A percentile compares a stretch with the other conserved stretches of the same genome.
Evolutionary conservation across 164 flowering plant genomes (phyloP).

Genomic region (Warburgia ugandensis): DNA sequence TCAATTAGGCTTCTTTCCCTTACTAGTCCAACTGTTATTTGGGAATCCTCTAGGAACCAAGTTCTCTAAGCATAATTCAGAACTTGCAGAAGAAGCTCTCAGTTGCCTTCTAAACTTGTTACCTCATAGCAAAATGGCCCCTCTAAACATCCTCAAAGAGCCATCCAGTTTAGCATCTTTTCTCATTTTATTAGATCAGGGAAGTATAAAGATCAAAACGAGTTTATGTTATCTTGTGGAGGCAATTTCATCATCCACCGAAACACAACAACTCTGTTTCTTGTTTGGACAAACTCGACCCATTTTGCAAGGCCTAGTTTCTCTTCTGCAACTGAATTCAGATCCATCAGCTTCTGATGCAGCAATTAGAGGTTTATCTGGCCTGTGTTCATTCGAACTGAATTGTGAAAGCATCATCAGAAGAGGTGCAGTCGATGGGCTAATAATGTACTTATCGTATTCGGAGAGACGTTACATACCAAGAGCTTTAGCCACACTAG

Average conservation of each 20-base stretch:
- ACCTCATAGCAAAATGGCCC: constrained; percentile 21
- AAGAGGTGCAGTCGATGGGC: constrained; percentile 32
- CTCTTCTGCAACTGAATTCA: constrained; percentile 16
- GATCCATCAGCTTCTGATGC: constrained; percentile 26
- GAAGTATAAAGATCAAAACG: constrained; percentile 24
- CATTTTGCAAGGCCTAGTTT: constrained; percentile 18
- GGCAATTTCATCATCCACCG: constrained; percentile 26
- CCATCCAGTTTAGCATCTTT: constrained; percentile 25
- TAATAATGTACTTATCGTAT: constrained; percentile 26
- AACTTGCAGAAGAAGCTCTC: constrained; percentile 38
- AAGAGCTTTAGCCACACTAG: constrained; percentile 33
- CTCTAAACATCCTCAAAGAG: constrained; percentile 31
- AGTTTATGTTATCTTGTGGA: constrained; percentile 41
- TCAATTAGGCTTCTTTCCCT: constrained; percentile 38
- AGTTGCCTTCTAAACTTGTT: constrained; percentile 35
- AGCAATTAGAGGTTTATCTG: constrained; percentile 31
- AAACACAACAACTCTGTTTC: constrained; percentile 28
- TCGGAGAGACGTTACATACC: constrained; percentile 12
- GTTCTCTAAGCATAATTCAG: constrained; percentile 8
- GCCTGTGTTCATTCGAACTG: constrained; percentile 25
- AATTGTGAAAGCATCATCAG: constrained; percentile 24
- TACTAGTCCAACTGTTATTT: constrained; percentile 31
- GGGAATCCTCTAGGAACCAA: constrained; percentile 4
- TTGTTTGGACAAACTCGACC: constrained; percentile 20
- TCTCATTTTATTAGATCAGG: constrained; percentile 28